Evolutionary conservation across 2,329 filamentous ascomycete species (phyloP).

Genomic region (Bretziella fagacearum): DNA sequence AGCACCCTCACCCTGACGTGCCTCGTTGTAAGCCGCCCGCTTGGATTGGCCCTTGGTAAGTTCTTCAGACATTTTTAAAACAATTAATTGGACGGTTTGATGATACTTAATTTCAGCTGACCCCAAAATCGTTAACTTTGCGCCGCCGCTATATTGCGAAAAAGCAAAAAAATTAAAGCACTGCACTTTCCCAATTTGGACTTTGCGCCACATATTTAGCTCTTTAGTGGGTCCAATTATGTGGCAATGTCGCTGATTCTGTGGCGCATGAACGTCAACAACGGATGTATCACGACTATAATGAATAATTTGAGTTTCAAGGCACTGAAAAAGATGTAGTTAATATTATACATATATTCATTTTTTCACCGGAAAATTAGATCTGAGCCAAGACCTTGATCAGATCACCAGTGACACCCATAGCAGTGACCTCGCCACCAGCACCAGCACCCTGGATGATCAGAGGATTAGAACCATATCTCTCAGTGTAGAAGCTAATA

Average conservation of each 20-base stretch:
- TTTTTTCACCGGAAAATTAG: slow-evolving; percentile 20
- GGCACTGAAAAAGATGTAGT: neutral
- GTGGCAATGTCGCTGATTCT: neutral
- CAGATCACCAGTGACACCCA: slow-evolving; percentile 90
- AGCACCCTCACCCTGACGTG: slow-evolving; percentile 24
- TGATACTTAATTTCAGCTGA: neutral
- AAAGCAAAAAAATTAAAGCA: slow-evolving; percentile 8
- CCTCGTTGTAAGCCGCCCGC: slow-evolving; percentile 45
- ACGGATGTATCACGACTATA: too few species aligned
- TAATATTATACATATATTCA: neutral
- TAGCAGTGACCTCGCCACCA: slow-evolving; percentile 87
- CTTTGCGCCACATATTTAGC: neutral
- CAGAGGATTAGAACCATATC: slow-evolving; percentile 78
- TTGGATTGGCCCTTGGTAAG: slow-evolving; percentile 41
- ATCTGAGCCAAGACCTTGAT: slow-evolving; percentile 72
- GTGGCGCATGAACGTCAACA: neutral
- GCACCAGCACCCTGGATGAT: slow-evolving; percentile 92
- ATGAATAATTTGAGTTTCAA: too few species aligned
- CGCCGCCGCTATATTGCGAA: too few species aligned
- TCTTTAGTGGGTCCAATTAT: neutral
- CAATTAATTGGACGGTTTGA: neutral
- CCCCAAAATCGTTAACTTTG: too few species aligned
- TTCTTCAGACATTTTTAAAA: slow-evolving; percentile 18
- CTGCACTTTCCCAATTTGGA: slow-evolving; percentile 7
- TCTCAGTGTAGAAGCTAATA: slow-evolving; percentile 94